Evolutionary conservation across 2,329 filamentous ascomycete genomes (phyloP).

Genomic region (Nigrospora sphaerica): DNA sequence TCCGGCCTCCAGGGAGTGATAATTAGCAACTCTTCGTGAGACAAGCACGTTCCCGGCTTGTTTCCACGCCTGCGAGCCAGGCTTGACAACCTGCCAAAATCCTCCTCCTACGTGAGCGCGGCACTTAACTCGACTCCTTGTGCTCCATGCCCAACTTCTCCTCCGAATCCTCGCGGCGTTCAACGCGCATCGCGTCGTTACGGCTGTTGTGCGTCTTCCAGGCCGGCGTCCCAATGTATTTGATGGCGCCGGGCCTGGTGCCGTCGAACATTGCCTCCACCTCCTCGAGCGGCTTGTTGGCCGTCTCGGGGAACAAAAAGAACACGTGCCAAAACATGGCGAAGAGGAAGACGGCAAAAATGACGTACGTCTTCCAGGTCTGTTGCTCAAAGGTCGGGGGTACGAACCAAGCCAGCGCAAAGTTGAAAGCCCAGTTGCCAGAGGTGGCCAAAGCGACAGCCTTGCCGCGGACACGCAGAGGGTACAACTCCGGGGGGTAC

Average conservation of each 20-base stretch:
- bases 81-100: neutral
- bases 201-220: slow-evolving; percentile 34
- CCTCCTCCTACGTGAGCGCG: neutral
- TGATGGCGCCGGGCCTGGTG: slow-evolving; percentile 25
- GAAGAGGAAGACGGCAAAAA: slow-evolving; percentile 46
- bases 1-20: too few species aligned
- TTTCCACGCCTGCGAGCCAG: neutral
- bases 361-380: slow-evolving; percentile 43
- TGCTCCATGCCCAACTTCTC: slow-evolving; percentile 24
- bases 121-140: slow-evolving; percentile 6
- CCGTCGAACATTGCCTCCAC: slow-evolving; percentile 41
- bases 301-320: slow-evolving; percentile 51
- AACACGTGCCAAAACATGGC: slow-evolving; percentile 42
- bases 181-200: slow-evolving; percentile 18
- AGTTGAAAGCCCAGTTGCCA: slow-evolving; percentile 43
- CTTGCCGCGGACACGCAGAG: slow-evolving; percentile 40
- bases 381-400: slow-evolving; percentile 37
- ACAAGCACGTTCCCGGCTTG: too few species aligned
- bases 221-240: slow-evolving; percentile 30
- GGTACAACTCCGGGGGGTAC: slow-evolving; percentile 40
- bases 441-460: slow-evolving; percentile 46
- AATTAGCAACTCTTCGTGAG: too few species aligned
- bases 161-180: slow-evolving; percentile 25
- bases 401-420: slow-evolving; percentile 40
- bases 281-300: slow-evolving; percentile 48